These are phyloP conservation scores for Clitocybe nebularis DNA, from an alignment of 1,284 basidiomycete species.

Conservation along the genomic window DNA sequence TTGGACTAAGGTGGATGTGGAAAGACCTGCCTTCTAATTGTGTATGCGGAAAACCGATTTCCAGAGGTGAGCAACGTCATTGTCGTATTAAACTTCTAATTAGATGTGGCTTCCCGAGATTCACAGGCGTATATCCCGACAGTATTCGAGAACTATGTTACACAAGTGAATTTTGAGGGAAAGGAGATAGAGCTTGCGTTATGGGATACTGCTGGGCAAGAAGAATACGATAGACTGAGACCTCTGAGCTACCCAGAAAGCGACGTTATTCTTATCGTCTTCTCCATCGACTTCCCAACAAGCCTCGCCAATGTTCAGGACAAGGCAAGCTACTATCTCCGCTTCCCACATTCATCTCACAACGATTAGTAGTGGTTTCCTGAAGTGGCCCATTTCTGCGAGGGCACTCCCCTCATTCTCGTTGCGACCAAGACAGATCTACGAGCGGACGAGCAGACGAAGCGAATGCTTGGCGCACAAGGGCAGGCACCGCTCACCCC, in stretches of 20 bases:
- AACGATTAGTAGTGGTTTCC: slow-evolving; percentile 79
- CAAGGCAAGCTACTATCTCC: slow-evolving; percentile 50
- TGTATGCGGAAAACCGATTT: slow-evolving; percentile 97
- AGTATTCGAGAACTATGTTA: slow-evolving; percentile 97
- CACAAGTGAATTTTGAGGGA: slow-evolving; percentile 83
- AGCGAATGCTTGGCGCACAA: slow-evolving; percentile 90
- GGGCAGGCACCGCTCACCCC: slow-evolving; percentile 81
- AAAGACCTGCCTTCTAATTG: slow-evolving; percentile 90
- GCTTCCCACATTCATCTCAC: slow-evolving; percentile 6
- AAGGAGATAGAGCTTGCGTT: slow-evolving; percentile 92
- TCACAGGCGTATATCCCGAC: slow-evolving; percentile 92
- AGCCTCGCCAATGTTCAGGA: slow-evolving; percentile 93
- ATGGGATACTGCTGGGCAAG: slow-evolving; percentile 98
- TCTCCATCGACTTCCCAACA: slow-evolving; percentile 95
- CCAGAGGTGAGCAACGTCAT: slow-evolving; percentile 71
- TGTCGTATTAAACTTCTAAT: slow-evolving; percentile 14
- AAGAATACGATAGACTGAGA: slow-evolving; percentile 94
- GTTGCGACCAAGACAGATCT: slow-evolving; percentile 95
- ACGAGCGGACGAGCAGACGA: slow-evolving; percentile 81
- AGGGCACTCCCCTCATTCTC: slow-evolving; percentile 87
- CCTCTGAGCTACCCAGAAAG: slow-evolving; percentile 96
- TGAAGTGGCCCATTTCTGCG: slow-evolving; percentile 97
- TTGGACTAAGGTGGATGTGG: slow-evolving; percentile 69
- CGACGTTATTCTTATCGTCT: slow-evolving; percentile 95
- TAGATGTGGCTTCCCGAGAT: slow-evolving; percentile 17